Percentiles rank a stretch among this genome's conserved stretches.
Evolutionary conservation across 192 early-diverging fungal genomes (phyloP).

Genomic region (Endogone sp.): DNA sequence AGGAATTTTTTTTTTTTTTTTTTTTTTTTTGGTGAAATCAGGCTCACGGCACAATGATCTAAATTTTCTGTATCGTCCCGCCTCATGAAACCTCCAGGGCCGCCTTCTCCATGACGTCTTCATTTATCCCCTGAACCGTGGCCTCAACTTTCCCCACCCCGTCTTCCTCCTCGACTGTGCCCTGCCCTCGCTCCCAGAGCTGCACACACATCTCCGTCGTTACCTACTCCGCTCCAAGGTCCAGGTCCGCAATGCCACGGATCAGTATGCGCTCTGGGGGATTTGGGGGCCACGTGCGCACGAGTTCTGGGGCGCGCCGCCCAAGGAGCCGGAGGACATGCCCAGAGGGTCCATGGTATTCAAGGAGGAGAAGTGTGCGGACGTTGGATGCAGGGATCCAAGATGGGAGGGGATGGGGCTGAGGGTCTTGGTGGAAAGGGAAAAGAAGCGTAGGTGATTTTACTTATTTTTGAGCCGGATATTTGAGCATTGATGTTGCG

Average conservation of each 20-base stretch:
- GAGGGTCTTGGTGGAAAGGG: constrained; percentile 10
- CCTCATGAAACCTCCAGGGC: constrained; percentile 52
- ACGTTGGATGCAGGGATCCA: constrained; percentile 37
- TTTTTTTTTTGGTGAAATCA: no score
- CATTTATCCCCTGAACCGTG: constrained; percentile 69
- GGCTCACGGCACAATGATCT: not conserved
- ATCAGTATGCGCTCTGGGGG: constrained; percentile 63
- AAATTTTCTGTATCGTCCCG: not conserved
- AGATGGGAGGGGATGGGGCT: constrained; percentile 28
- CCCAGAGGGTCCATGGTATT: constrained; percentile 35
- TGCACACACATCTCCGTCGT: constrained; percentile 67
- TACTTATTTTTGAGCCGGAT: no score
- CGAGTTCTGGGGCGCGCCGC: constrained; percentile 22
- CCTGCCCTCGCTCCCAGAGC: constrained; percentile 36
- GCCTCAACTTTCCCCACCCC: constrained; percentile 58
- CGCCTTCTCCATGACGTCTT: constrained; percentile 88
- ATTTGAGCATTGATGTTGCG: no score
- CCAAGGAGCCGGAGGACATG: constrained; percentile 22
- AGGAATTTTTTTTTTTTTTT: no score
- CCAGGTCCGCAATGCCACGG: constrained; percentile 58
- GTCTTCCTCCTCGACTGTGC: constrained; percentile 78
- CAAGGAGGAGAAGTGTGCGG: constrained; percentile 21
- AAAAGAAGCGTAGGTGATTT: constrained; percentile 11
- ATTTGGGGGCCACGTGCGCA: constrained; percentile 59
- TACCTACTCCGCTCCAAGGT: constrained; percentile 80